phyloP scores from a whole-genome alignment of 1,139 yeast genomes.

The Yamadazyma jaroonii region DNA sequence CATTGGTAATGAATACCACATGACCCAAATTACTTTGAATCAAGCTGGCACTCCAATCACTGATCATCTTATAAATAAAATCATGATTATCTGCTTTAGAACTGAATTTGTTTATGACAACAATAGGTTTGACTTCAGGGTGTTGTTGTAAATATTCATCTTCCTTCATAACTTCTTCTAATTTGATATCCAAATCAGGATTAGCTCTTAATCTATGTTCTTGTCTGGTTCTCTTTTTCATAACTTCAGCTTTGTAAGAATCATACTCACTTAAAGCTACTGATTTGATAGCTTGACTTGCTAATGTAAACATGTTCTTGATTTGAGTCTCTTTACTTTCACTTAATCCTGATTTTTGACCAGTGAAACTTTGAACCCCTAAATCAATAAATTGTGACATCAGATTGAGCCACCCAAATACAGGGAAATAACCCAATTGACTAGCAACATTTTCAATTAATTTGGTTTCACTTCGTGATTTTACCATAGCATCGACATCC shows the following conservation, averaged over 20 bases:
- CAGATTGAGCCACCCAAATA: conserved; percentile 88
- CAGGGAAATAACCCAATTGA: conserved; percentile 88
- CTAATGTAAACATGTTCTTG: conserved; percentile 73
- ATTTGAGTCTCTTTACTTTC: conserved; percentile 84
- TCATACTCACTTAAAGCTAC: conserved; percentile 52
- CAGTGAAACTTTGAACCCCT: conserved; percentile 86
- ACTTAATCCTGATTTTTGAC: conserved; percentile 89
- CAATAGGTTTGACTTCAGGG: conserved; percentile 84
- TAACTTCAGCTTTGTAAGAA: conserved; percentile 21
- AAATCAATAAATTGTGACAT: conserved; percentile 78
- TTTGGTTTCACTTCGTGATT: conserved; percentile 69
- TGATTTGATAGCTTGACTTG: conserved; percentile 69
- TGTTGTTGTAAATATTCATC: conserved; percentile 83
- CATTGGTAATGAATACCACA: conserved; percentile 83
- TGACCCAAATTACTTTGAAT: conserved; percentile 82
- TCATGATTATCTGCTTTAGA: conserved; percentile 58
- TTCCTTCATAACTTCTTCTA: conserved; percentile 48
- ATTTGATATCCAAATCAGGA: conserved; percentile 11
- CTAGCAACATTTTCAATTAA: conserved; percentile 67
- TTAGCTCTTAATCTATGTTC: conserved; percentile 11
- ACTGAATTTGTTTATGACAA: conserved; percentile 74
- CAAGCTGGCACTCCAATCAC: conserved; percentile 86
- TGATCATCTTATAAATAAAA: conserved; percentile 69
- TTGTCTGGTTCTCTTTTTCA: conserved; percentile 15
- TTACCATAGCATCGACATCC: conserved; percentile 76